These are phyloP conservation scores for Arxiozyma telluris DNA, from an alignment of 1,139 yeast genomes.

Conservation along the genomic window DNA sequence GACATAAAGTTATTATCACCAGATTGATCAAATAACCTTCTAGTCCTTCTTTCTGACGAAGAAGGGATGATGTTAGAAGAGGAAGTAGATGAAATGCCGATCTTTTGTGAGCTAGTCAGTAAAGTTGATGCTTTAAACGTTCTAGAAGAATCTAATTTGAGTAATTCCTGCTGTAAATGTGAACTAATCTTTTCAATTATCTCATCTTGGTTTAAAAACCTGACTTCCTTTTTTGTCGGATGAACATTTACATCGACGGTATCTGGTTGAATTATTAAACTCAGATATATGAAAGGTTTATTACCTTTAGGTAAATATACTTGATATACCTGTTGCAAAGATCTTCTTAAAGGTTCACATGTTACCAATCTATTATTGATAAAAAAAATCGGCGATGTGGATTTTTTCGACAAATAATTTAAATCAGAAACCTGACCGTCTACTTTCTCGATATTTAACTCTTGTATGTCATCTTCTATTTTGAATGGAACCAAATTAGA, in stretches of 20 bases:
- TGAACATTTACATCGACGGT: slow-evolving; percentile 89
- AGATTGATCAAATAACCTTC: not conserved
- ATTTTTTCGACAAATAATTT: slow-evolving; percentile 61
- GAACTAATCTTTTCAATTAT: slow-evolving; percentile 55
- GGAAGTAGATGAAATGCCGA: not conserved
- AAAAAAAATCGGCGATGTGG: slow-evolving; percentile 60
- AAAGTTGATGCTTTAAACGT: slow-evolving; percentile 56
- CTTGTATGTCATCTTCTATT: slow-evolving; percentile 34
- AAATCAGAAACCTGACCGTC: slow-evolving; percentile 63
- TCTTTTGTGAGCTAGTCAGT: slow-evolving; percentile 9
- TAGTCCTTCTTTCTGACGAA: not conserved
- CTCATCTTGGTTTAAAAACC: slow-evolving; percentile 81
- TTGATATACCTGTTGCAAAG: slow-evolving; percentile 55
- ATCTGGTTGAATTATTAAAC: slow-evolving; percentile 54
- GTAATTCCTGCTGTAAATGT: slow-evolving; percentile 42
- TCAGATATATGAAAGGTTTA: slow-evolving; percentile 68
- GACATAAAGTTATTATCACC: not conserved
- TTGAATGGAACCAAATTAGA: slow-evolving; percentile 49
- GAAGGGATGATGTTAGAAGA: not conserved
- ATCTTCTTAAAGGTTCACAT: slow-evolving; percentile 71
- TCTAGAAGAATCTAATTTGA: slow-evolving; percentile 59
- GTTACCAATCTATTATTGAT: slow-evolving; percentile 76
- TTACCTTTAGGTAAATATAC: slow-evolving; percentile 71
- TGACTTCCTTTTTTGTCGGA: slow-evolving; percentile 89
- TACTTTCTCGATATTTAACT: slow-evolving; percentile 32